Conservation (phyloP, 2,329 filamentous ascomycete species). For the Phyllosticta paracitricarpa region DNA sequence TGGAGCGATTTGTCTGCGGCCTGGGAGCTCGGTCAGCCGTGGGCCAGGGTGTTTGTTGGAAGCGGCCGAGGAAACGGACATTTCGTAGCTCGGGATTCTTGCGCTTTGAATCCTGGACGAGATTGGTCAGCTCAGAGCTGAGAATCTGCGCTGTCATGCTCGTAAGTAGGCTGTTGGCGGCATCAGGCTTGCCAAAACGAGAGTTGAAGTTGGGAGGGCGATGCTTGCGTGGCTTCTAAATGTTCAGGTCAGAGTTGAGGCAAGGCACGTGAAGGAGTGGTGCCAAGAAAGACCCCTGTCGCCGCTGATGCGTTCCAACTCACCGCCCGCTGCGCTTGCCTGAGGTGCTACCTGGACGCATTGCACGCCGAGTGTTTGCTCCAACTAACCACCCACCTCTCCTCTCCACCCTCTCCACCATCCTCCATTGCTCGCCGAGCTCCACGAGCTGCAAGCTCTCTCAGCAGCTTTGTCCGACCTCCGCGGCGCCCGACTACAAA, state of each 20-base stretch:
- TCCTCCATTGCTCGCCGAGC: background rate
- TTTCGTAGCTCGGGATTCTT: constrained; percentile 85
- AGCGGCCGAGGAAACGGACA: constrained; percentile 26
- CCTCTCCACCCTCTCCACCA: background rate
- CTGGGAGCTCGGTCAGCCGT: constrained; percentile 33
- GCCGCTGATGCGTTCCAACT: background rate
- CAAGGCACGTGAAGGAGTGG: constrained; percentile 8
- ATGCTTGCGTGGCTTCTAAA: constrained; percentile 8
- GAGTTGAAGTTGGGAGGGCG: background rate
- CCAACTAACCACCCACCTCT: background rate
- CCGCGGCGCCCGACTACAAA: background rate
- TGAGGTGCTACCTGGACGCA: background rate
- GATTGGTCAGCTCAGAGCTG: constrained; percentile 75
- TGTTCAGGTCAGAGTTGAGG: background rate
- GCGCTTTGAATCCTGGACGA: constrained; percentile 91
- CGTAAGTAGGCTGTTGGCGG: background rate
- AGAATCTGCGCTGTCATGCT: constrained; percentile 88
- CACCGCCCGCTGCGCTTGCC: background rate
- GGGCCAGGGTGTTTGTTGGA: background rate
- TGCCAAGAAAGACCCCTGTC: constrained; percentile 4
- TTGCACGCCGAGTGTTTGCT: background rate
- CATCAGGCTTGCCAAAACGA: background rate
- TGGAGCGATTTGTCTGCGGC: constrained; percentile 89
- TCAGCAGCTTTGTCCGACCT: background rate
- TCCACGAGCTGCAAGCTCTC: background rate